These are phyloP conservation scores for Microglena sp. DNA, from an alignment of 139 green algal genomes.

Conservation along the genomic window DNA sequence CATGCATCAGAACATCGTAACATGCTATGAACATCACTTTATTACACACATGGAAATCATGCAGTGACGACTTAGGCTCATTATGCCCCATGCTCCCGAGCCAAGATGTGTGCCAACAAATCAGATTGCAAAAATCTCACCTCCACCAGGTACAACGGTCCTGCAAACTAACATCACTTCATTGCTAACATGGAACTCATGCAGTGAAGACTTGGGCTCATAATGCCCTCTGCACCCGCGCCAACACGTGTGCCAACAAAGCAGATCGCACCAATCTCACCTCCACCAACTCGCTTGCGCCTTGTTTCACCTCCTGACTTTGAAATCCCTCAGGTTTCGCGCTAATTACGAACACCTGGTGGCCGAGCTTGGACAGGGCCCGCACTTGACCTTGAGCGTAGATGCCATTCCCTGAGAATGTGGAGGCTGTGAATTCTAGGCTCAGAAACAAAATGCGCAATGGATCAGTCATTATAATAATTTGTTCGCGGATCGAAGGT, in stretches of 20 bases:
- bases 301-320: not conserved
- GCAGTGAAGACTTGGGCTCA: not conserved
- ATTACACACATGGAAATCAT: not conserved
- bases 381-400: slow-evolving; percentile 51
- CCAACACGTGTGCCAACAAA: not conserved
- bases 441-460: too few relatives aligned
- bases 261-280: not conserved
- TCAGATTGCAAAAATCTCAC: not conserved
- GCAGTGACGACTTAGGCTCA: not conserved
- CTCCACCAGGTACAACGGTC: not conserved
- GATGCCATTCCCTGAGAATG: slow-evolving; percentile 52
- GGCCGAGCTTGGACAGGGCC: slow-evolving; percentile 15
- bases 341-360: slow-evolving; percentile 42
- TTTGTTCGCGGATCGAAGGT: too few relatives aligned
- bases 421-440: too few relatives aligned
- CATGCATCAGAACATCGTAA: not conserved
- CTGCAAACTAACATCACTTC: not conserved
- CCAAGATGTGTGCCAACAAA: not conserved
- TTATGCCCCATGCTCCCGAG: not conserved
- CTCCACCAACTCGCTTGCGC: slow-evolving; percentile 18
- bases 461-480: too few relatives aligned
- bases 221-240: not conserved
- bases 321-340: slow-evolving; percentile 17
- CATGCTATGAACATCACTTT: not conserved
- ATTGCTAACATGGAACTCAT: not conserved